Evolutionary conservation across 371 early-diverging fungal genomes (phyloP).

Genomic region (Gilbertella persicaria): DNA sequence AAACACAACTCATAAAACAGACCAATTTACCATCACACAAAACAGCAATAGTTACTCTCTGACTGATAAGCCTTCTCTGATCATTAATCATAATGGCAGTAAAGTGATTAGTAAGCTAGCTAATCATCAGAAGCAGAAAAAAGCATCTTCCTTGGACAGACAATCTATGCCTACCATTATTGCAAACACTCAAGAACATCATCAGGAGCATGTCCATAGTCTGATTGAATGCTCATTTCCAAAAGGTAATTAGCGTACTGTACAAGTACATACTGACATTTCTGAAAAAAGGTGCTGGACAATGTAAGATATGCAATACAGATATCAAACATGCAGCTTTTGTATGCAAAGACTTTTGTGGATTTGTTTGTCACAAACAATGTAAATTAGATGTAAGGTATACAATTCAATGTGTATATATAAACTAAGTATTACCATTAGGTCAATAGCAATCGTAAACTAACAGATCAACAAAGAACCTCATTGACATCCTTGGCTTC

Average conservation of each 20-base stretch:
- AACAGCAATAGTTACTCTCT: neutral
- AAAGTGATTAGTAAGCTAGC: neutral
- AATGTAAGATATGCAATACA: conserved; percentile 42
- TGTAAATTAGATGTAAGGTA: conserved; percentile 25
- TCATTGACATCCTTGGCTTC: too few species aligned
- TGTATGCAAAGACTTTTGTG: conserved; percentile 44
- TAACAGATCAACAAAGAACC: neutral
- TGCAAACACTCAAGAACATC: neutral
- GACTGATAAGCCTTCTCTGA: neutral
- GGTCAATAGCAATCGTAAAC: neutral
- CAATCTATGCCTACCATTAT: conserved; percentile 8
- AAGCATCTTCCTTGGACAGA: neutral
- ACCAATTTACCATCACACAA: neutral
- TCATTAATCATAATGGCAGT: neutral
- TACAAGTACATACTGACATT: neutral
- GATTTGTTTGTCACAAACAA: conserved; percentile 46
- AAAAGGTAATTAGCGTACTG: conserved; percentile 24
- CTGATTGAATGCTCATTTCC: conserved; percentile 50
- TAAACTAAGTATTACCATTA: neutral
- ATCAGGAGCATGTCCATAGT: conserved; percentile 25
- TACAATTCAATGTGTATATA: neutral
- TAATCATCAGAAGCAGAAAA: neutral
- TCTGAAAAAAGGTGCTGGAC: conserved; percentile 23
- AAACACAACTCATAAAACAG: neutral
- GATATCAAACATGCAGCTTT: conserved; percentile 40